A percentile compares a stretch with the other conserved stretches of the same genome.
These are phyloP conservation scores for Puya raimondii DNA, from an alignment of 176 grass and related monocot genomes.

Conservation along the genomic window DNA sequence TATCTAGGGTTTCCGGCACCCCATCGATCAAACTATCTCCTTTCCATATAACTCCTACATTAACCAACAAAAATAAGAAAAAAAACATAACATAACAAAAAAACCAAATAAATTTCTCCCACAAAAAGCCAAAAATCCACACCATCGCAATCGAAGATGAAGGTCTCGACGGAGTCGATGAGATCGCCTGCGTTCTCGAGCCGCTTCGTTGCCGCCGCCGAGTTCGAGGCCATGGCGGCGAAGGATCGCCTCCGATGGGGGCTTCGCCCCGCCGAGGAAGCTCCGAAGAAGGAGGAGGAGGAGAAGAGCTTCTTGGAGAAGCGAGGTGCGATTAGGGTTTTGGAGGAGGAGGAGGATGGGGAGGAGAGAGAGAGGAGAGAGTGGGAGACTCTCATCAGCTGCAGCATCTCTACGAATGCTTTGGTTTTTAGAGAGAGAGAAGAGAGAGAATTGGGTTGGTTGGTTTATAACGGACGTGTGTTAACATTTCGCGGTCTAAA, in stretches of 20 bases:
- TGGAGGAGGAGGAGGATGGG: slow-evolving; percentile 2
- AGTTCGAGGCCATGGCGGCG: slow-evolving; percentile 4
- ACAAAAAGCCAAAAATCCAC: slow-evolving; percentile 1
- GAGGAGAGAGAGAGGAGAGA: not conserved
- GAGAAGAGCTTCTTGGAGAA: slow-evolving; percentile 2
- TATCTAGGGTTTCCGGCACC: slow-evolving; percentile 76
- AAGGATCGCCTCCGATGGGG: not conserved
- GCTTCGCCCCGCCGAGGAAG: not conserved
- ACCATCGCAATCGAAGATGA: slow-evolving; percentile 96
- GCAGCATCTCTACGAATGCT: not conserved
- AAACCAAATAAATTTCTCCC: not conserved
- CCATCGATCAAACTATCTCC: slow-evolving; percentile 89
- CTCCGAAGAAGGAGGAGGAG: not conserved
- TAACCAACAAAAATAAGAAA: not conserved
- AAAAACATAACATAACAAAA: not conserved
- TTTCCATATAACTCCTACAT: slow-evolving; percentile 88
- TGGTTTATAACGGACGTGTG: no score
- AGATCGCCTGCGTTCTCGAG: slow-evolving; percentile 71
- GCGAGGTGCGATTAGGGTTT: slow-evolving; percentile 24
- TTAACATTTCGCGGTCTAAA: no score
- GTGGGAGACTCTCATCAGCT: not conserved
- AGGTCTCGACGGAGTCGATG: slow-evolving; percentile 91
- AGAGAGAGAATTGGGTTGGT: not conserved
- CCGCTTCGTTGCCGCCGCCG: slow-evolving; percentile 27
- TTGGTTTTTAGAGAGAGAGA: not conserved